Conservation (phyloP, 2,329 filamentous ascomycete genomes). For the Grosmannia penicillata region DNA sequence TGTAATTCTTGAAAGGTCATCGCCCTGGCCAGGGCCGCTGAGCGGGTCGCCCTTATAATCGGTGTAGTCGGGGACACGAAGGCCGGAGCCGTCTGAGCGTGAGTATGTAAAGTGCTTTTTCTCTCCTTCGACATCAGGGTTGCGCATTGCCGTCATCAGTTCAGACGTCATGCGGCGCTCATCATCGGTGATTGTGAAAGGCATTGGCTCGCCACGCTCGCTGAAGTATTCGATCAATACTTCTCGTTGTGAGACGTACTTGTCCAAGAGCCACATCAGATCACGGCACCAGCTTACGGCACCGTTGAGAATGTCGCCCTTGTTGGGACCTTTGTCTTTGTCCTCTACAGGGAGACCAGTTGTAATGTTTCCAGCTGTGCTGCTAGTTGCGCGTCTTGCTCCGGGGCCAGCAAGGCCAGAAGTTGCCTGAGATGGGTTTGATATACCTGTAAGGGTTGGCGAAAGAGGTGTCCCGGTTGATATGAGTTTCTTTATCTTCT, state of each 20-base stretch:
- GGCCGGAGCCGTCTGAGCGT: conserved; percentile 65
- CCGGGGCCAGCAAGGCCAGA: conserved; percentile 77
- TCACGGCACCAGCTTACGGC: conserved; percentile 95
- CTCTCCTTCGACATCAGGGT: conserved; percentile 39
- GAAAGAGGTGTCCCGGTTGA: conserved; percentile 84
- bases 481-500: conserved; percentile 91
- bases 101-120: conserved; percentile 55
- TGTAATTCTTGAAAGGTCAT: conserved; percentile 16
- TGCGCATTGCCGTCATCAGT: conserved; percentile 71
- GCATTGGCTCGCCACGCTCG: conserved; percentile 59
- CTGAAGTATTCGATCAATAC: conserved; percentile 65
- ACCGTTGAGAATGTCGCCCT: conserved; percentile 95
- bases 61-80: conserved; percentile 86
- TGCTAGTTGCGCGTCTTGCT: conserved; percentile 62
- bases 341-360: conserved; percentile 88
- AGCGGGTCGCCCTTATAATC: conserved; percentile 75
- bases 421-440: conserved; percentile 60
- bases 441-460: conserved; percentile 59
- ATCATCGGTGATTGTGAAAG: conserved; percentile 76
- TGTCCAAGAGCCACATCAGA: conserved; percentile 90
- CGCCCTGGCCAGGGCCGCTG: conserved; percentile 27
- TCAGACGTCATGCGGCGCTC: conserved; percentile 94
- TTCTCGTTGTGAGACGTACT: conserved; percentile 79
- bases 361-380: conserved; percentile 66
- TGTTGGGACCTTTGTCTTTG: conserved; percentile 97